Evolutionary conservation across 257 asterid species (phyloP), one percentile per base, ranked within the genome.

Genomic region (Solanum chilense): DNA sequence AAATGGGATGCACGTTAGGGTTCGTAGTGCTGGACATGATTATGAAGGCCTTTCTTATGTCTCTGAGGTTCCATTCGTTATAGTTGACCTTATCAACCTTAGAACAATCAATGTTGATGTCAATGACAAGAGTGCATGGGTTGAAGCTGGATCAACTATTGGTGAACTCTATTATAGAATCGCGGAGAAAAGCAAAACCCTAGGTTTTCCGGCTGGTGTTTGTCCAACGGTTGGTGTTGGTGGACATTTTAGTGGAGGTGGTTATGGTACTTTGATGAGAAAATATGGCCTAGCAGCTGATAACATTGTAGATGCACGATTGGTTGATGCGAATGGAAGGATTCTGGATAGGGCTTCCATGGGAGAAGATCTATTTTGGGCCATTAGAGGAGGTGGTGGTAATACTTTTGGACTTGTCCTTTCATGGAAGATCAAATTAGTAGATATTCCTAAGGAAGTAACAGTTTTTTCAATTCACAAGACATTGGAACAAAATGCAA

Each of bases 301-400:
- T 85, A 68, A 69, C 29, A 69, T 85, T 16, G 42, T 85, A 15
- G 87, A 85, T 44, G 87, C 87, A 39, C 87, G 87, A 0, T 69
- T 69, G 87, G 41, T 85, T 1, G 82, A 85, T 1, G 87, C 87
- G 2, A 29, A 45, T 12, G 87, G 87, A 4, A 85, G 35, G 14
- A 45, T 85, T 44, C 82, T 85, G 18, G 87, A 85, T 18, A 18
- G 87, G 49, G 62, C 6, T 18, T 44, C 82, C 4, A 85, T 69
- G 87, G 87, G 87, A 21, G 82, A 85, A 29, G 49, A 85, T 44
- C 35, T 85, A 4, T 85, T 85, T 69, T 85, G 87, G 87, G 87
- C 82, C 10, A 69, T 85, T 69, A 68, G 87, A 29, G 87, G 87
- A 37, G 87, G 87, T 25, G 87, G 80, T 8, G 87, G 87, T 33